Evolutionary conservation across 2,329 filamentous ascomycete species (phyloP).

Genomic region (Exserohilum turcica): DNA sequence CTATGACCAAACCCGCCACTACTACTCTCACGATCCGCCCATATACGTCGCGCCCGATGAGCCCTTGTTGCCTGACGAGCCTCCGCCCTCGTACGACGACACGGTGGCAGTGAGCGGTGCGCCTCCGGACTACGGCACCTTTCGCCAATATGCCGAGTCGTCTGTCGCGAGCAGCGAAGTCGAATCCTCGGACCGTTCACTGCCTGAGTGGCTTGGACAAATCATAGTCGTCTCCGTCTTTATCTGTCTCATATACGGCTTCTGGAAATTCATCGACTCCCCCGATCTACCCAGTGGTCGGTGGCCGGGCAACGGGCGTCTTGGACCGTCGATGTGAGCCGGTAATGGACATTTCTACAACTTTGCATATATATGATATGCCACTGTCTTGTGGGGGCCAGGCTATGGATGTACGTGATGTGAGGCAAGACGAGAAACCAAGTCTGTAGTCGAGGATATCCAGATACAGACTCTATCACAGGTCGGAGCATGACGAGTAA

Average conservation of each 20-base stretch:
- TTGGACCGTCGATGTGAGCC: background rate
- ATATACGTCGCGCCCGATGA: background rate
- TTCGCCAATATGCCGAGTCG: constrained; percentile 35
- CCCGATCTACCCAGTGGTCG: constrained; percentile 17
- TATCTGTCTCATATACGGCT: constrained; percentile 37
- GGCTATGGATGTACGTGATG: too few species aligned
- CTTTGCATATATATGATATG: too few species aligned
- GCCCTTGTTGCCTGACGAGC: constrained; percentile 26
- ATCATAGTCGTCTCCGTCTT: constrained; percentile 33
- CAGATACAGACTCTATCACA: background rate
- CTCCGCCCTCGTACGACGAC: constrained; percentile 44
- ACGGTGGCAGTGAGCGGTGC: constrained; percentile 29
- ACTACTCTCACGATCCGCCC: constrained; percentile 18
- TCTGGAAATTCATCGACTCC: constrained; percentile 36
- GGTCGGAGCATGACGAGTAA: background rate
- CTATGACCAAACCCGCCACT: constrained; percentile 11
- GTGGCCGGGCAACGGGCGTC: constrained; percentile 2
- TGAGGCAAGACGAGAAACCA: too few species aligned
- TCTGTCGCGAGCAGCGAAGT: constrained; percentile 39
- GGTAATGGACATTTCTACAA: background rate
- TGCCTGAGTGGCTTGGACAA: constrained; percentile 41
- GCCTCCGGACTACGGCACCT: constrained; percentile 41
- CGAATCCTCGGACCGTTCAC: constrained; percentile 26
- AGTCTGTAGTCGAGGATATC: too few species aligned
- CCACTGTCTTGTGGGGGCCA: too few species aligned